A percentile compares a stretch with the other conserved stretches of the same genome.
Conservation (phyloP, 2,329 filamentous ascomycete genomes). For the Mariannaea sp. region DNA sequence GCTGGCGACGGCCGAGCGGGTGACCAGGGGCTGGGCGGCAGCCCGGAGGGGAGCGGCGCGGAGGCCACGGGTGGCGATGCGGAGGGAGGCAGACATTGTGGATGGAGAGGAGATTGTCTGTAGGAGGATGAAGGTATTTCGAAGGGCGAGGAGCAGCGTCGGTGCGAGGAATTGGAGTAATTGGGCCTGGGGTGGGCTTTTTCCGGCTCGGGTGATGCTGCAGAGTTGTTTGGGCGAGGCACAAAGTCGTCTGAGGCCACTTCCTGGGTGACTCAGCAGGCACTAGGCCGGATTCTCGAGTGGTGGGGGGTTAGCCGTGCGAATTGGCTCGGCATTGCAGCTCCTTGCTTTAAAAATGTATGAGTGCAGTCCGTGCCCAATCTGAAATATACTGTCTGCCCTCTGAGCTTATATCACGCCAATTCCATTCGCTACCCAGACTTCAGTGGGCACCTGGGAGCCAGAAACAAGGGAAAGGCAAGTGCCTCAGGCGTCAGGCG, state of each 20-base stretch:
- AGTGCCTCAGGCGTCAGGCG: constrained; percentile 12
- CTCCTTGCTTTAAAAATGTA: neutral
- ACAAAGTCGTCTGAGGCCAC: constrained; percentile 36
- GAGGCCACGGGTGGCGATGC: constrained; percentile 72
- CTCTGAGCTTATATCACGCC: constrained; percentile 33
- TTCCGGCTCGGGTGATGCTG: constrained; percentile 39
- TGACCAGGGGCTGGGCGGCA: constrained; percentile 59
- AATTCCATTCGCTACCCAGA: constrained; percentile 33
- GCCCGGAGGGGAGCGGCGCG: constrained; percentile 65
- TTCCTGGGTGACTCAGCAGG: constrained; percentile 42
- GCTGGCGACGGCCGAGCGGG: constrained; percentile 59
- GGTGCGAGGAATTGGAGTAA: constrained; percentile 32
- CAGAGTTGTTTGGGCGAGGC: constrained; percentile 38
- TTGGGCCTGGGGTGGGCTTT: constrained; percentile 32
- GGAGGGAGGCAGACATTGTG: constrained; percentile 72
- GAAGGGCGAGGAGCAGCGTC: constrained; percentile 29
- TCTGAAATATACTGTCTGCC: constrained; percentile 16
- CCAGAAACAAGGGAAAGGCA: constrained; percentile 1
- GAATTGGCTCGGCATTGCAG: constrained; percentile 30
- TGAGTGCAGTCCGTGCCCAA: constrained; percentile 24
- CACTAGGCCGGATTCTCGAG: constrained; percentile 34
- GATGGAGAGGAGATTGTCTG: constrained; percentile 34
- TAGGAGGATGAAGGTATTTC: constrained; percentile 18
- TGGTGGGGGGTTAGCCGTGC: constrained; percentile 35
- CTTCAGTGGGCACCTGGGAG: constrained; percentile 3